Evolutionary conservation across 192 early-diverging fungal genomes (phyloP), one percentile per base, ranked within the genome.

Genomic region (Coemansia sp.): DNA sequence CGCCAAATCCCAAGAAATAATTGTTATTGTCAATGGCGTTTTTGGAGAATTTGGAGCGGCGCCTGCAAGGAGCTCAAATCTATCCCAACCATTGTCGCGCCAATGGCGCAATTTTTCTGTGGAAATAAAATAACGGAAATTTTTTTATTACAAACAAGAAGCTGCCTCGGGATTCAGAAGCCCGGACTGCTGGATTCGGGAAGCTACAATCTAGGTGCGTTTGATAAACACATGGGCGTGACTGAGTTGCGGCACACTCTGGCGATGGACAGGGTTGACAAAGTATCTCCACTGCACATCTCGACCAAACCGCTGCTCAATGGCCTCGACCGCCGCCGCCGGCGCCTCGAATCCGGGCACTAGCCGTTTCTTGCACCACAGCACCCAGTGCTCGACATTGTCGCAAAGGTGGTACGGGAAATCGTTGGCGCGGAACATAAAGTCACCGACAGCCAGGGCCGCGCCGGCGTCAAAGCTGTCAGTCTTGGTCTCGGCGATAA

Each of bases 171-270:
- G n/a, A n/a, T n/a, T n/a, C n/a, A n/a, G n/a, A n/a, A n/a, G n/a
- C n/a, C n/a, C n/a, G n/a, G n/a, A n/a, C n/a, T n/a, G n/a, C n/a
- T n/a, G n/a, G n/a, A n/a, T n/a, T n/a, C n/a, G n/a, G n/a, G n/a
- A n/a, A n/a, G n/a, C n/a, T n/a, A n/a, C 12, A 1, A 26, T 22
- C 25, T 47, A 47, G 50, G 6, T n/a, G 23, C 46, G 47, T 23
- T 68, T 68, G 21, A 78, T 55, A 52, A 78, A 63, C 7, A 72
- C 68, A 21, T 72, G 75, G 1, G 75, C 75, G 45, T 78, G 75
- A 51, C 69, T 70, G 48, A 78, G 55, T 49, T 70, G 68, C 29
- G 67, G 63, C 36, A 78, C 68, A 42, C 68, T 72, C 58, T 72
- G 69, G 31, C 54, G 56, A 34, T 50, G 46, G 15, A 62, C 45